These are phyloP conservation scores for Cenchrus fungigraminus DNA, from an alignment of 176 grass and related monocot species.

Conservation along the genomic window DNA sequence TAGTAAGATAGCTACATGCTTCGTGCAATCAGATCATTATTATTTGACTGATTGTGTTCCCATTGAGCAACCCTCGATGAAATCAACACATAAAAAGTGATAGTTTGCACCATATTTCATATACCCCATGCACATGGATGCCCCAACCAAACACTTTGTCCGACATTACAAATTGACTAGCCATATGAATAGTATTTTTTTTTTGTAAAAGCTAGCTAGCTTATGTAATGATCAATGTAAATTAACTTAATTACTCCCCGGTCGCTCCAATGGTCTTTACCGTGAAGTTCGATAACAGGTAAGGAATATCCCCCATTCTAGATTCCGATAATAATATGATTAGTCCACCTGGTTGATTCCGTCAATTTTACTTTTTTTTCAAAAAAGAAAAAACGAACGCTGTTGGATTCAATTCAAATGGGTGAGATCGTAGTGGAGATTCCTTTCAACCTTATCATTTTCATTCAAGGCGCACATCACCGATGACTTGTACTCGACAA, in stretches of 20 bases:
- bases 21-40: neutral
- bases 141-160: neutral
- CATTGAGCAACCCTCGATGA: neutral
- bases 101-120: too few species aligned
- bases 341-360: conserved; percentile 41
- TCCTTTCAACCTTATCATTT: neutral
- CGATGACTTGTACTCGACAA: neutral
- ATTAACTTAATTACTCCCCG: neutral
- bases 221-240: neutral
- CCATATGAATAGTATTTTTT: neutral
- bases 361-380: neutral
- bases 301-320: neutral
- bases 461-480: neutral
- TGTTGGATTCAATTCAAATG: conserved; percentile 22
- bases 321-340: neutral
- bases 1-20: neutral
- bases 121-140: neutral
- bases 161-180: neutral
- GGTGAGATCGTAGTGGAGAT: conserved; percentile 8
- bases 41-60: too few species aligned
- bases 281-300: neutral
- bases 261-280: neutral
- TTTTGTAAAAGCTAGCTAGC: neutral
- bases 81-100: neutral
- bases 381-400: neutral